These are phyloP conservation scores for Limonium bicolor DNA, from an alignment of 148 eudicot species.

Conservation along the genomic window DNA sequence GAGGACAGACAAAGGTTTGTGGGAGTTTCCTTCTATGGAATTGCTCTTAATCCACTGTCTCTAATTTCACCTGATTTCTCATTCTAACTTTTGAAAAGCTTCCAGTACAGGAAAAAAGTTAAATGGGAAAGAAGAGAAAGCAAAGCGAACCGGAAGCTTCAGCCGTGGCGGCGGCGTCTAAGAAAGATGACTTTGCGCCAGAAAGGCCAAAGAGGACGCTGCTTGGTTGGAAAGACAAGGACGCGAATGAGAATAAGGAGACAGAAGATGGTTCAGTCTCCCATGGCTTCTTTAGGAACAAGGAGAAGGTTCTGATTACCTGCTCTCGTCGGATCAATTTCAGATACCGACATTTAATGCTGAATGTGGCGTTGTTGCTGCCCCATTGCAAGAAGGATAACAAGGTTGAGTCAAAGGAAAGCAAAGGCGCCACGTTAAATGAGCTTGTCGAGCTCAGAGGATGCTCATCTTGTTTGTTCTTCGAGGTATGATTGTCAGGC, in stretches of 20 bases:
- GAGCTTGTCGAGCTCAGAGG: constrained; percentile 88
- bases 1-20: too few relatives aligned
- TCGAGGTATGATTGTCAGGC: constrained; percentile 78
- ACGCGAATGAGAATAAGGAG: constrained; percentile 3
- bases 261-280: neutral
- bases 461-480: constrained; percentile 81
- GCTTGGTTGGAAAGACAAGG: constrained; percentile 57
- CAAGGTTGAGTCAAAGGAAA: constrained; percentile 80
- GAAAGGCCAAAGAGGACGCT: constrained; percentile 63
- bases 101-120: too few relatives aligned
- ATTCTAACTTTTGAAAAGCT: too few relatives aligned
- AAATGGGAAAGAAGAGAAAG: constrained; percentile 84
- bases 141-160: constrained; percentile 33
- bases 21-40: too few relatives aligned
- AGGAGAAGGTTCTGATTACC: constrained; percentile 48
- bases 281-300: constrained; percentile 23
- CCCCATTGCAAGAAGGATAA: constrained; percentile 87
- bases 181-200: constrained; percentile 31
- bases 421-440: constrained; percentile 72
- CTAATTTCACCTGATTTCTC: too few relatives aligned
- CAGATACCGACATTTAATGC: constrained; percentile 89
- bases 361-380: constrained; percentile 56
- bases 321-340: constrained; percentile 54
- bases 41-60: too few relatives aligned
- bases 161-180: constrained; percentile 5